Evolutionary conservation across 768 basidiomycete genomes (phyloP), one percentile per base, ranked within the genome.

Genomic region (Infundibulicybe gibba): DNA sequence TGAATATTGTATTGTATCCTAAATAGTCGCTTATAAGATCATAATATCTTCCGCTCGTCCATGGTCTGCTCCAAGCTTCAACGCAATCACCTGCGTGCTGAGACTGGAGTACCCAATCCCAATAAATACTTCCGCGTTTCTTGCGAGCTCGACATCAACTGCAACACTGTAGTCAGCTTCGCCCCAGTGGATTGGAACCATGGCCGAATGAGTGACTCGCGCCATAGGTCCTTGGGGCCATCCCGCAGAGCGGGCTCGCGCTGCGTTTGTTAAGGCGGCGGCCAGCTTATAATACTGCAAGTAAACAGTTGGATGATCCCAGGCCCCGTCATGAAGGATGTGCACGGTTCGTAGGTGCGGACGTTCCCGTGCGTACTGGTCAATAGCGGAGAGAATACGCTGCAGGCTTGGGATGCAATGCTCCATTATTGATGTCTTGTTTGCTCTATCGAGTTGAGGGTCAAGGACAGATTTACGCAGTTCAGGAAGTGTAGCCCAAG

Each of bases 101-200:
- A 77, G 54, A 51, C 71, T 75, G 20, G 75, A 77, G 51, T 70
- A 77, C 9, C 74, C 72, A 54, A 73, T 77, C 11, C 74, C 75
- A 33, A 77, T 63, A 43, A 75, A 75, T 6, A 69, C 63, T 32
- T 68, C 66, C 8, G 75, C 73, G 30, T 61, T 61, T 43, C 66
- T 62, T 4, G 70, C 75, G 32, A 77, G 50, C 53, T 77, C 73
- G 37, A 74, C 68, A 57, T 77, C 75, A 6, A 71, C 71, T 42
- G 64, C 66, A 12, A 74, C 72, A 15, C 61, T 59, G 61, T 67
- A 75, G 48, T 77, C 75, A 19, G 54, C 55, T 57, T 75, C 73
- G 1, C 71, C 71, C 57, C 62, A 57, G 17, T 53, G 47, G 11
- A 69, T 54, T 3, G 67, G 66, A 1, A 71, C 58, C 48, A 68